These are phyloP conservation scores for Colletotrichum musae DNA, from an alignment of 2,329 filamentous ascomycete genomes.

Conservation along the genomic window DNA sequence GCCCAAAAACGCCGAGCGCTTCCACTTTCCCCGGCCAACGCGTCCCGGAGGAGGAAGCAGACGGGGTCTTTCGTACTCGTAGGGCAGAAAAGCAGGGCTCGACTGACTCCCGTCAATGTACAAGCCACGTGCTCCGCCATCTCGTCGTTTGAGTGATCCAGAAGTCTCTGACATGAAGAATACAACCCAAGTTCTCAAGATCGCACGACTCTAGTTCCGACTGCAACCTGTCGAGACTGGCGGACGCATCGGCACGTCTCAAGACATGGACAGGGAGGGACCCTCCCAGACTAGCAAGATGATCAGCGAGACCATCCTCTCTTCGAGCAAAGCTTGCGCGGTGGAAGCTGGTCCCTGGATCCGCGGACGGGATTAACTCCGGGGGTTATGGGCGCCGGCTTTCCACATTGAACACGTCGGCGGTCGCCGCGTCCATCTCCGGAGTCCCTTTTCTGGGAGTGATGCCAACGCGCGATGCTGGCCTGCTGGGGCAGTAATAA, in stretches of 20 bases:
- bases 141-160: too few relatives aligned
- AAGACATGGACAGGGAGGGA: constrained; percentile 37
- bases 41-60: too few relatives aligned
- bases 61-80: too few relatives aligned
- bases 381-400: neutral
- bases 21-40: too few relatives aligned
- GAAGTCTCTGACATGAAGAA: too few relatives aligned
- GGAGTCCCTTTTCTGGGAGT: neutral
- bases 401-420: neutral
- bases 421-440: neutral
- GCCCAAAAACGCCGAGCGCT: too few relatives aligned
- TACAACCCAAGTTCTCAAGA: neutral
- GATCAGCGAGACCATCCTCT: constrained; percentile 8
- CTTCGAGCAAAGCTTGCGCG: constrained; percentile 16
- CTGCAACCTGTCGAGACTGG: neutral
- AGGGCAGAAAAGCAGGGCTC: too few relatives aligned
- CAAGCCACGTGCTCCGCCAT: too few relatives aligned
- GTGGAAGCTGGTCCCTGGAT: neutral
- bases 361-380: neutral
- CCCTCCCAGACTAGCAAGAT: neutral
- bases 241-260: constrained; percentile 8
- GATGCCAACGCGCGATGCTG: too few relatives aligned
- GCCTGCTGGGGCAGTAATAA: neutral
- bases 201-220: neutral
- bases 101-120: too few relatives aligned